A percentile compares a stretch with the other conserved stretches of the same genome.
phyloP scores from a whole-genome alignment of 768 basidiomycete genomes.

The Leccinum subtestaceum region DNA sequence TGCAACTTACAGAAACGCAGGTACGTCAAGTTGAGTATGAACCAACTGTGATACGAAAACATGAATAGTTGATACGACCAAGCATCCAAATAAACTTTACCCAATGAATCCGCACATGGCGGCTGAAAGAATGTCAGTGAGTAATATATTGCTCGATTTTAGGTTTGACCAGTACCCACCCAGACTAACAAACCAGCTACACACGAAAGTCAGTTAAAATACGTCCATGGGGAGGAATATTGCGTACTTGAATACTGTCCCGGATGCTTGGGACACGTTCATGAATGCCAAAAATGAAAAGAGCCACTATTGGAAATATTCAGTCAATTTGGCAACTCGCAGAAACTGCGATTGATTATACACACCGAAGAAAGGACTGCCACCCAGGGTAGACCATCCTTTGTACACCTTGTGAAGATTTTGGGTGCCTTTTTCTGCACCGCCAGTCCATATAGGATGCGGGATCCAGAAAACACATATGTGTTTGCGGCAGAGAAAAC shows the following conservation, averaged over 20 bases:
- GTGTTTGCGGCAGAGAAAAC: constrained; percentile 71
- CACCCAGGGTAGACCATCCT: constrained; percentile 48
- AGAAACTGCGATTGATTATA: constrained; percentile 4
- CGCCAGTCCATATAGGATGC: constrained; percentile 45
- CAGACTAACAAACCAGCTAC: constrained; percentile 68
- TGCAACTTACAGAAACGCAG: constrained; percentile 58
- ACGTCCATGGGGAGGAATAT: not conserved
- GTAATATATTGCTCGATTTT: not conserved
- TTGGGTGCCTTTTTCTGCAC: constrained; percentile 49
- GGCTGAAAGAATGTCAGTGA: constrained; percentile 15
- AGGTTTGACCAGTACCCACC: constrained; percentile 28
- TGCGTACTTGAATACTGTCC: constrained; percentile 33
- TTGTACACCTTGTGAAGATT: constrained; percentile 46
- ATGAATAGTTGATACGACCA: constrained; percentile 48
- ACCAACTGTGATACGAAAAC: constrained; percentile 51
- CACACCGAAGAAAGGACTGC: constrained; percentile 31
- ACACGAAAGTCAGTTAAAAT: constrained; percentile 21
- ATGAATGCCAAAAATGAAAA: constrained; percentile 61
- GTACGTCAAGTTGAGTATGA: constrained; percentile 68
- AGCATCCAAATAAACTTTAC: constrained; percentile 4
- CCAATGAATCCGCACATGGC: constrained; percentile 64
- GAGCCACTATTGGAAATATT: constrained; percentile 23
- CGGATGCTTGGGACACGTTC: constrained; percentile 55
- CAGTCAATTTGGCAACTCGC: constrained; percentile 15
- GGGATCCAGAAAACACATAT: constrained; percentile 38